Conservation (phyloP, 192 early-diverging fungal genomes). For the Podila clonocystis region DNA sequence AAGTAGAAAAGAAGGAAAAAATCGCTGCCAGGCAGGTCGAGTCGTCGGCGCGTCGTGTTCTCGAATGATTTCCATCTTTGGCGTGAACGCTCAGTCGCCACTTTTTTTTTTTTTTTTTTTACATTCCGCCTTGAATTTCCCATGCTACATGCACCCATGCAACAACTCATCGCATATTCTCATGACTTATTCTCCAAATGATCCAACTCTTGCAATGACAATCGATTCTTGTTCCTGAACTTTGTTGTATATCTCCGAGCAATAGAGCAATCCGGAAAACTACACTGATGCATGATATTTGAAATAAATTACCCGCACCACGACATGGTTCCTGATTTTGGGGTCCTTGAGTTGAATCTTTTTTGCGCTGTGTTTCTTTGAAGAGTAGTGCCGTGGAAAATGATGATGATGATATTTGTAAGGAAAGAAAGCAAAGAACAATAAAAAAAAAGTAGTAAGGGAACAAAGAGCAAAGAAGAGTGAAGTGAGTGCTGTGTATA, state of each 20-base stretch:
- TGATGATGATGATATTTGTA: too few relatives aligned
- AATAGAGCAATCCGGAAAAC: neutral
- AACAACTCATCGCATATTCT: neutral
- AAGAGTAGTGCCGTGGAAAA: neutral
- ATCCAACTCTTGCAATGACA: too few relatives aligned
- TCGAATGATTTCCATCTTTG: slow-evolving; percentile 2
- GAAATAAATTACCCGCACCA: slow-evolving; percentile 2
- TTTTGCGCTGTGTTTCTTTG: too few relatives aligned
- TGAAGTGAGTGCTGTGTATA: neutral
- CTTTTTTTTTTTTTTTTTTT: neutral
- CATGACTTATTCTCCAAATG: neutral
- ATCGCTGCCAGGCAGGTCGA: neutral
- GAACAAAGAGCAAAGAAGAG: neutral
- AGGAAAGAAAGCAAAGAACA: neutral
- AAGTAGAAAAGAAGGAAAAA: neutral
- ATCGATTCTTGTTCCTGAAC: neutral
- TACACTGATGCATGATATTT: too few relatives aligned
- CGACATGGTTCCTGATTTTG: slow-evolving; percentile 1
- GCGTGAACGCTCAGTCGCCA: neutral
- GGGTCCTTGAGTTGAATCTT: neutral
- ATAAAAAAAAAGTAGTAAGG: neutral
- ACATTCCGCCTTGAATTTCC: too few relatives aligned
- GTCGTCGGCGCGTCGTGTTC: slow-evolving; percentile 4
- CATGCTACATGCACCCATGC: neutral
- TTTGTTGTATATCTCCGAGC: neutral